These are phyloP conservation scores for Encephalitozoon hellem DNA, from an alignment of 371 early-diverging fungal species.

Conservation along the genomic window DNA sequence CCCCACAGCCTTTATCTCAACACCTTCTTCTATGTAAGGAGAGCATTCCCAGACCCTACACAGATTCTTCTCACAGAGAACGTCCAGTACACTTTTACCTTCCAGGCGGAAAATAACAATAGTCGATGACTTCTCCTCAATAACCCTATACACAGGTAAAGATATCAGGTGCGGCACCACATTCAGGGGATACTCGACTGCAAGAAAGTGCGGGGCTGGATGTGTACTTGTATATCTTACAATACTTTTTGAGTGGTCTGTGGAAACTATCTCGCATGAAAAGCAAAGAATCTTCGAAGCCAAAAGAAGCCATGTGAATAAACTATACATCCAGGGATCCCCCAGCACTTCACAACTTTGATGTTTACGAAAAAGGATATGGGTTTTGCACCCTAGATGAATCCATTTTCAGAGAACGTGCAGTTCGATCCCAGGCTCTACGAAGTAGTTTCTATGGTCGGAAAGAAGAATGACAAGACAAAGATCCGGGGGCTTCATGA, in stretches of 20 bases:
- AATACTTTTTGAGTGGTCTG: neutral
- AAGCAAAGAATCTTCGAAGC: neutral
- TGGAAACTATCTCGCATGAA: neutral
- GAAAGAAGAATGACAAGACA: neutral
- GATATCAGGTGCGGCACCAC: neutral
- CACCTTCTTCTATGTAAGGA: conserved; percentile 5
- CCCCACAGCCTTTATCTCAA: neutral
- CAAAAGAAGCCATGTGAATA: neutral
- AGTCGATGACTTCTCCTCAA: neutral
- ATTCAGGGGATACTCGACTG: neutral
- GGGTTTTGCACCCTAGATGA: neutral
- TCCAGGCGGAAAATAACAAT: neutral
- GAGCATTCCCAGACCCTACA: conserved; percentile 5
- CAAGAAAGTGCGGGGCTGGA: neutral
- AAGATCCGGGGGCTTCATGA: neutral
- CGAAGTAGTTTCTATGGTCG: conserved; percentile 6
- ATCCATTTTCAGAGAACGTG: conserved; percentile 10
- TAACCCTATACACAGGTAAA: neutral
- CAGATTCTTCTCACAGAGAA: neutral
- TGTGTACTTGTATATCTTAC: neutral
- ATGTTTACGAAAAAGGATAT: neutral
- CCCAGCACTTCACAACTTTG: neutral
- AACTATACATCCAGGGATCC: neutral
- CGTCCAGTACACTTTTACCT: neutral
- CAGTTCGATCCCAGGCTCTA: conserved; percentile 11